These are phyloP conservation scores for Candida insectalens DNA, from an alignment of 805 yeast species.

Conservation along the genomic window DNA sequence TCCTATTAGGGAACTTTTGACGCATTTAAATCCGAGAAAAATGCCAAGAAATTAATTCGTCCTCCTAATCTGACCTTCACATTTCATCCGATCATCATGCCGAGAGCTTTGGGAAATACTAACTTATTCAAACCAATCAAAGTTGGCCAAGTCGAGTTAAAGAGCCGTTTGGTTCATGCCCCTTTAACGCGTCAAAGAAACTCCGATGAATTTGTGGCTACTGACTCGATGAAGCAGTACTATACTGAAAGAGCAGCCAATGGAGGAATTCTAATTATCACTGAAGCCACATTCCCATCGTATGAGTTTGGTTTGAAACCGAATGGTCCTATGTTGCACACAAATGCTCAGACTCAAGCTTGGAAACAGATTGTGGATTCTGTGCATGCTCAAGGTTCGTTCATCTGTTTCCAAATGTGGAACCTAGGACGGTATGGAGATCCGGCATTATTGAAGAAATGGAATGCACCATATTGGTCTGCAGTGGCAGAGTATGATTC, in stretches of 20 bases:
- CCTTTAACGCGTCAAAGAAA: conserved; percentile 44
- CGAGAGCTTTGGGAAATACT: conserved; percentile 7
- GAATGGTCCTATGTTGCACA: conserved; percentile 40
- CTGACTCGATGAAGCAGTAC: conserved; percentile 39
- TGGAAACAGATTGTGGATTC: conserved; percentile 41
- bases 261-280: conserved; percentile 49
- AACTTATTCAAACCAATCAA: conserved; percentile 33
- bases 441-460: conserved; percentile 26
- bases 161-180: conserved; percentile 35
- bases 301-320: conserved; percentile 31
- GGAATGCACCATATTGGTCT: conserved; percentile 25
- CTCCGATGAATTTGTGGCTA: conserved; percentile 29
- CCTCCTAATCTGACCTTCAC: too few species aligned
- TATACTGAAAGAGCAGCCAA: conserved; percentile 45
- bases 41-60: not conserved
- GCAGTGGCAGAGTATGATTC: conserved; percentile 31
- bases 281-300: conserved; percentile 52
- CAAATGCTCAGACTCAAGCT: conserved; percentile 33
- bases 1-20: not conserved
- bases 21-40: not conserved
- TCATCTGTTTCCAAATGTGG: conserved; percentile 43
- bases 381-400: conserved; percentile 42
- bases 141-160: conserved; percentile 27
- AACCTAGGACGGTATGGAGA: conserved; percentile 31
- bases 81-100: too few species aligned